Base-by-base conservation (phyloP, 2,329 filamentous ascomycete genomes). In the Sodiomyces alkalinus region DNA sequence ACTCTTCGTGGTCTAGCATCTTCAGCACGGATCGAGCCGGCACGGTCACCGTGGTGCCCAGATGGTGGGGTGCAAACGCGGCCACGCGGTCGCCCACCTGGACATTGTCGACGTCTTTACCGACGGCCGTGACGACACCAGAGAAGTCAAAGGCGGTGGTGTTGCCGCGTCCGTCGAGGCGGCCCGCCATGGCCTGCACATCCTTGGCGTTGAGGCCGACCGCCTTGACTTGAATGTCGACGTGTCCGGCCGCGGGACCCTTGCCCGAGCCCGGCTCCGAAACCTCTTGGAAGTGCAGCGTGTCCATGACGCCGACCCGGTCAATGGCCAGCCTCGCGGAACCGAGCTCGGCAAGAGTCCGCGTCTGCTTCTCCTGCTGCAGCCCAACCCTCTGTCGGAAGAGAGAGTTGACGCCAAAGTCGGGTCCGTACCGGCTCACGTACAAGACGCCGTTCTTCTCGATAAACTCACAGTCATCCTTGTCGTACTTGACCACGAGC, bases 1-100 rank as follows among this genome's bases (percentile, higher is more conserved):
- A 41, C 3, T 39, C 28, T 16, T 52, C 24, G 18, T 29, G 1
- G 41, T 55, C 26, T 7, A 25, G 12, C 6, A 13, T 17, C n/a
- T 17, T 16, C 16, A n/a, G 15, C 3, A 10, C 14, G 4, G 15
- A 15, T 6, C 25, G n/a, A 4, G 10, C 16, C n/a, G 25, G 25
- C 15, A 27, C 25, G 11, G 9, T 16, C n/a, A n/a, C 25, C 22
- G 22, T 29, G 2, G 41, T 55, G 17, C 21, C 32, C 18, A 49
- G 41, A 17, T 40, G 32, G 24, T 22, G 30, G 0, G 45, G 43
- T 2, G 38, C 34, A 19, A 39, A 33, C 3, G 32, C 46, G 6
- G 45, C 41, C 7, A 49, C 46, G 1, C 42, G 31, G 25, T 51
- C 45, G 5, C 47, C 42, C 1, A 34, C 11, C 12, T 35, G 28